Percentiles rank a stretch among this genome's conserved stretches.
These are phyloP conservation scores for Ehretia macrophylla DNA, from an alignment of 257 asterid species.

Conservation along the genomic window DNA sequence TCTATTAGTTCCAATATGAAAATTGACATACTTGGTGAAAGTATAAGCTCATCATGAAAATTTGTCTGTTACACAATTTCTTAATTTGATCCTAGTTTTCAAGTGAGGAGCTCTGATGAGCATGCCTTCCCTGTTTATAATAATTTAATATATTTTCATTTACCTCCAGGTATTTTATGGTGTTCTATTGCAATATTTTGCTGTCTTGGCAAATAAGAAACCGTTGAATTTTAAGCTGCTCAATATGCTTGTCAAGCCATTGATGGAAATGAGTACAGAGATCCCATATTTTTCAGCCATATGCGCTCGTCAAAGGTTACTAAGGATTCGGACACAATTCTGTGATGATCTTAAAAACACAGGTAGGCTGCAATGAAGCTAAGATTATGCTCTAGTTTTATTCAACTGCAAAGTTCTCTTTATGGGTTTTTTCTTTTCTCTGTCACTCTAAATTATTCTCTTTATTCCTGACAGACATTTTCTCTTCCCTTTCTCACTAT, in stretches of 20 bases:
- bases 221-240: constrained; percentile 67
- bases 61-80: neutral
- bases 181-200: constrained; percentile 81
- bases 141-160: neutral
- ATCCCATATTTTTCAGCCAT: constrained; percentile 94
- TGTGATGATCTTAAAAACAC: constrained; percentile 56
- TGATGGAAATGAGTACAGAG: constrained; percentile 93
- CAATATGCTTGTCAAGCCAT: constrained; percentile 73
- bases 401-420: neutral
- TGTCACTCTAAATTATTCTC: neutral
- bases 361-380: constrained; percentile 39
- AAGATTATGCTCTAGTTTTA: neutral
- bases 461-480: neutral
- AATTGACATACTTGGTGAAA: neutral
- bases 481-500: constrained; percentile 6
- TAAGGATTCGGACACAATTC: constrained; percentile 58
- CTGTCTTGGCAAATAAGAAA: constrained; percentile 68
- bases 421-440: neutral
- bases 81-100: no score
- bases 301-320: constrained; percentile 89
- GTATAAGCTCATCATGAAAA: neutral
- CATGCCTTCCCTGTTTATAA: neutral
- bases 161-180: constrained; percentile 76
- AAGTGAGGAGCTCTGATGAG: no score
- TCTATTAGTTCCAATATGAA: neutral